Evolutionary conservation across 768 basidiomycete genomes (phyloP).

Genomic region (Chalciporus sphaerocephalus): DNA sequence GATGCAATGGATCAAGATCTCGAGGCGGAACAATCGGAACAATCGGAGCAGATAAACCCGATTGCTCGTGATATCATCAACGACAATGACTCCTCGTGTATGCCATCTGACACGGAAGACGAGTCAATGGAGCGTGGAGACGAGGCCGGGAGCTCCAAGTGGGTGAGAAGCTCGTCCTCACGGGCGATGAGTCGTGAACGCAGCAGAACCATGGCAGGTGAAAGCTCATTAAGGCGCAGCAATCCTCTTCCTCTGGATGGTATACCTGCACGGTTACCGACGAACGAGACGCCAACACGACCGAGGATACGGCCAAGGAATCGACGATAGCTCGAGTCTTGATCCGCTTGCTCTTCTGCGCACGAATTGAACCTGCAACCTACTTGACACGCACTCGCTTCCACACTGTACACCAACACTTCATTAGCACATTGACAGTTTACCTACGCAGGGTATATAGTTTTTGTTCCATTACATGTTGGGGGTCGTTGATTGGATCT

Average conservation of each 20-base stretch:
- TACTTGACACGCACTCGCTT: background rate
- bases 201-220: slow-evolving; percentile 17
- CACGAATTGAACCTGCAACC: background rate
- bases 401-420: background rate
- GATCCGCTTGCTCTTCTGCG: background rate
- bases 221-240: slow-evolving; percentile 24
- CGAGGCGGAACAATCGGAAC: slow-evolving; percentile 33
- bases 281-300: slow-evolving; percentile 59
- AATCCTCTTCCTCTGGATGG: slow-evolving; percentile 27
- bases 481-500: background rate
- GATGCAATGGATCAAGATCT: slow-evolving; percentile 74
- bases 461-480: background rate
- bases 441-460: background rate
- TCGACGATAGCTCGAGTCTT: slow-evolving; percentile 38
- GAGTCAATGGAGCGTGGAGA: slow-evolving; percentile 31
- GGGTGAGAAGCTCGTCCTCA: slow-evolving; percentile 26
- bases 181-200: slow-evolving; percentile 15
- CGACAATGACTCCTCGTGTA: slow-evolving; percentile 24
- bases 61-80: slow-evolving; percentile 26
- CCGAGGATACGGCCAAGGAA: slow-evolving; percentile 47
- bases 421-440: background rate
- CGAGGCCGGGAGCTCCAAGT: slow-evolving; percentile 26
- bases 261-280: slow-evolving; percentile 35
- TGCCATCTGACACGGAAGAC: slow-evolving; percentile 28
- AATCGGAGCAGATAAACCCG: slow-evolving; percentile 24